Percentiles rank a stretch among this genome's conserved stretches.
These are phyloP conservation scores for Nakaseomyces kungkrabaensis DNA, from an alignment of 1,139 yeast species.

Conservation along the genomic window DNA sequence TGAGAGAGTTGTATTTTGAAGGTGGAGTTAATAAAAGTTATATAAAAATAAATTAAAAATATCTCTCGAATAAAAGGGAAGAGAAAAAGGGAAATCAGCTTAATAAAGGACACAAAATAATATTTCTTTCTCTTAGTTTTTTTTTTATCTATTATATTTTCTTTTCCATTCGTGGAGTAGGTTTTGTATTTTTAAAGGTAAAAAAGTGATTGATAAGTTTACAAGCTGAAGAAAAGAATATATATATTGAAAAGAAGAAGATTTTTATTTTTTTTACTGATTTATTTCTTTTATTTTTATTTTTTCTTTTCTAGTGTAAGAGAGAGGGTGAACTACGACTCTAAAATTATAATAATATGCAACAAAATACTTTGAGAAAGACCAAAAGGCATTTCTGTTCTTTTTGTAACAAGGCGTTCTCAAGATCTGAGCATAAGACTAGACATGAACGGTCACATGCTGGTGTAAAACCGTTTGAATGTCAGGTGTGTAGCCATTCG, in stretches of 20 bases:
- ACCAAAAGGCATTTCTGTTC: slow-evolving; percentile 55
- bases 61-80: not conserved
- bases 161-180: no score
- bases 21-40: no score
- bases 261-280: no score
- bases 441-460: slow-evolving; percentile 81
- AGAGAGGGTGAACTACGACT: no score
- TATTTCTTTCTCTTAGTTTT: no score
- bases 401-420: slow-evolving; percentile 71
- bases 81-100: not conserved
- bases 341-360: not conserved
- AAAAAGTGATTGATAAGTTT: not conserved
- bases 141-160: no score
- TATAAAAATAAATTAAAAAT: no score
- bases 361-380: not conserved
- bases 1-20: no score
- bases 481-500: slow-evolving; percentile 58
- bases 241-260: no score
- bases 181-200: not conserved
- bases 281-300: no score
- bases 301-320: no score
- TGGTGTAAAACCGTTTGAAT: slow-evolving; percentile 72
- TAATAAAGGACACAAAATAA: no score
- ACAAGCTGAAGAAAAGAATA: not conserved
- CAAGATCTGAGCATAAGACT: slow-evolving; percentile 71